Conservation (phyloP, 176 grass and related monocot genomes). For the Triticum timopheevii region DNA sequence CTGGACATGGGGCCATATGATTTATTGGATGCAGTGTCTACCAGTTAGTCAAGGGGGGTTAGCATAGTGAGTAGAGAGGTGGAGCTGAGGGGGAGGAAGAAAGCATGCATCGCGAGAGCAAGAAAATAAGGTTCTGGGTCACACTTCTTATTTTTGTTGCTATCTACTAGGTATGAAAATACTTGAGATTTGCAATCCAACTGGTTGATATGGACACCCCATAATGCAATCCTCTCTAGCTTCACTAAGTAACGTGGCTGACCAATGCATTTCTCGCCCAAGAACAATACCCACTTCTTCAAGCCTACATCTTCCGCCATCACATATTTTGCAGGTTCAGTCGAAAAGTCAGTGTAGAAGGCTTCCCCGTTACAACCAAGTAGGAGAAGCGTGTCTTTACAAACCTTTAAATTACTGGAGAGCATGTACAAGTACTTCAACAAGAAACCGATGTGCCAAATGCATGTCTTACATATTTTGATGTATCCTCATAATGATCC, state of each 20-base stretch:
- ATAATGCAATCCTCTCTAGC: background rate
- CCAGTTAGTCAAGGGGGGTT: no score
- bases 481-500: background rate
- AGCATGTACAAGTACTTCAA: no score
- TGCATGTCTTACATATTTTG: background rate
- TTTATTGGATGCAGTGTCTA: no score
- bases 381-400: background rate
- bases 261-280: background rate
- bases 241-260: background rate
- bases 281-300: background rate
- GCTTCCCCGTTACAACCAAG: background rate
- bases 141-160: background rate
- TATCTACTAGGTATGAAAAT: background rate
- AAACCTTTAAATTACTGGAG: no score
- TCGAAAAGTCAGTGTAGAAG: background rate
- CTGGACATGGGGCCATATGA: no score
- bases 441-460: background rate
- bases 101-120: no score
- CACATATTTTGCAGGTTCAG: background rate
- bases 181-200: background rate
- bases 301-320: background rate
- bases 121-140: background rate
- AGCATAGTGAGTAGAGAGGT: no score
- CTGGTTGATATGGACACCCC: background rate
- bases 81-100: no score